Base-by-base conservation (phyloP, 441 rosid species). In the Adansonia gregorii region DNA sequence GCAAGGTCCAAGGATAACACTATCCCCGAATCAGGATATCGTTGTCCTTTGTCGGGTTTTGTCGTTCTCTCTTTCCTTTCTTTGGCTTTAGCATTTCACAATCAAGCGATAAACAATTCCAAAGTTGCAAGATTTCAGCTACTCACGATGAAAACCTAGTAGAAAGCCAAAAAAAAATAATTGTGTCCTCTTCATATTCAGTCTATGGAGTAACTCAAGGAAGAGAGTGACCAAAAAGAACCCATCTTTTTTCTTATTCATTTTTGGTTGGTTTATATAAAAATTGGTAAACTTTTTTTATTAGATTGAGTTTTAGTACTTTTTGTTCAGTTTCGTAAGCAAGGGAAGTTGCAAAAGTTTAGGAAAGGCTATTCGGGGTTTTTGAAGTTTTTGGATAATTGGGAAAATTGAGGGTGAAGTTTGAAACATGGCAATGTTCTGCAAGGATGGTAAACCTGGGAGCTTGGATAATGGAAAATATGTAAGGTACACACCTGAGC, bases 401-500 rank as follows among this genome's bases (percentile, higher is more conserved):
- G n/a, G n/a, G n/a, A n/a, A n/a, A n/a, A n/a, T n/a, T n/a, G 61
- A 43, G 75, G 77, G 56, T 43, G 73, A 35, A 63, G 45, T 49
- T 52, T 69, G 59, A 76, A 81, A 79, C 85, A 89, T 93, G 97
- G 89, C 98, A 82, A 92, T 90, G 93, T 85, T 94, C 88, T 92
- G 90, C 87, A 93, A 90, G 84, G 99, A 95, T 84, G 95, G 92
- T 81, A 93, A 90, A 82, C 78, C 68, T 55, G 89, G 85, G 73
- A 82, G 82, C 79, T 60, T 95, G 78, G 99, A 95, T 51, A 95
- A 95, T 83, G 98, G 99, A 11, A 95, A 95, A 89, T 95, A 95
- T 83, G 98, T 95, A 10, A 85, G 99, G 81, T 95, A 95, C 83
- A 95, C 99, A 65, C 95, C 98, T 86, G 98, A 95, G 86, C 99